Evolutionary conservation across 2,329 filamentous ascomycete genomes (phyloP), one percentile per base, ranked within the genome.

Genomic region (Phyllosticta citriasiana): DNA sequence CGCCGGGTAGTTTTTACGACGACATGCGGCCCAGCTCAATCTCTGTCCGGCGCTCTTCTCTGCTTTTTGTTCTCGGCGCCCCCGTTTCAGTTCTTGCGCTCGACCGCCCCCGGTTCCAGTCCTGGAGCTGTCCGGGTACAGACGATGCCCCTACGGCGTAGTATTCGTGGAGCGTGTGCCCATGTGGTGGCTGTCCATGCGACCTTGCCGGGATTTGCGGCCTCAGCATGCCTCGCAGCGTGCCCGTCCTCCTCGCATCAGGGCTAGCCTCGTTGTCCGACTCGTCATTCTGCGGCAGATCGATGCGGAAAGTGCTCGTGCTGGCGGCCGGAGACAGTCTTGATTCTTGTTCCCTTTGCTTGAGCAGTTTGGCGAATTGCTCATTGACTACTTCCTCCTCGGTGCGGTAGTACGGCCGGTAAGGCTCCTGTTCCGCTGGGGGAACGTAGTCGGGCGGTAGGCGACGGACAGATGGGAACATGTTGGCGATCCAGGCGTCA

Each of bases 371-470:
- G n/a, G 78, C 73, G 74, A 80, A 79, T 63, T 81, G 79, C 65
- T 79, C 77, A 30, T 78, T 76, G 62, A 79, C 77, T 63, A 75
- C 70, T 57, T 81, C 79, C 59, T 80, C 77, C 65, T 82, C 79
- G 24, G 73, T 73, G 53, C 54, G 58, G 66, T n/a, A 68, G 65
- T 56, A 65, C 67, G 14, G 22, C 19, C 53, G n/a, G 40, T 57
- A 53, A 4, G 26, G 22, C 4, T 54, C 24, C 12, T 54, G 53
- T 10, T 53, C 50, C 4, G 59, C 51, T 4, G 62, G 53, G 8
- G 53, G 24, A 9, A 55, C 16, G 22, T 53, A 57, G 63, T 63
- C 25, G 56, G 55, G 51, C 57, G 66, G 50, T 2, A 57, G 47
- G 19, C 16, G 50, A 22, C 54, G 52, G 47, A 71, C 68, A 8